Evolutionary conservation across 768 basidiomycete species (phyloP).

Genomic region (Lactarius akahatsu): DNA sequence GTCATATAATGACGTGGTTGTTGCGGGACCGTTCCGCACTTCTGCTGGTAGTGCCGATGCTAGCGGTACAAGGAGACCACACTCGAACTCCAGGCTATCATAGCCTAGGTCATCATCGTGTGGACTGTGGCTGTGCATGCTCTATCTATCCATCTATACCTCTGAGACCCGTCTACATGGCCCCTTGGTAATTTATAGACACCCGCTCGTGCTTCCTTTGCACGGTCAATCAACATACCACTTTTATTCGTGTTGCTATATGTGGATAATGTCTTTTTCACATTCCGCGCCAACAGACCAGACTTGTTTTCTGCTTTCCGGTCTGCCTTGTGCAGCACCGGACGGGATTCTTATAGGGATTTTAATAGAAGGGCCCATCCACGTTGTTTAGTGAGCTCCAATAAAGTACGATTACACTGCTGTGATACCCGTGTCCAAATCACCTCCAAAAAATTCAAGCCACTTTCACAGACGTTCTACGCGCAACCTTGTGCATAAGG

Average conservation of each 20-base stretch:
- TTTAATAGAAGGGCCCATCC: constrained; percentile 4
- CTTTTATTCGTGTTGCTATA: constrained; percentile 28
- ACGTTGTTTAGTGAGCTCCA: not conserved
- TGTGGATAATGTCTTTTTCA: constrained; percentile 33
- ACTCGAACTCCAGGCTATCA: constrained; percentile 23
- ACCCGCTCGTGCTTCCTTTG: not conserved
- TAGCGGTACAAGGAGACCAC: constrained; percentile 24
- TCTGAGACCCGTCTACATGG: constrained; percentile 3
- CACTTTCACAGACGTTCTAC: constrained; percentile 35
- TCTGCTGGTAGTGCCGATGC: constrained; percentile 14
- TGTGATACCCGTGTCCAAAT: not conserved
- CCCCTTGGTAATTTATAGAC: constrained; percentile 14
- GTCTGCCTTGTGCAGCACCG: constrained; percentile 10
- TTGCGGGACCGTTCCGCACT: constrained; percentile 13
- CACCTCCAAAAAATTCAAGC: not conserved
- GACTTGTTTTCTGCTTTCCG: constrained; percentile 7
- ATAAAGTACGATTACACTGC: constrained; percentile 3
- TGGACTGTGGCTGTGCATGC: constrained; percentile 18
- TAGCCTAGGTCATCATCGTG: constrained; percentile 5
- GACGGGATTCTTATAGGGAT: constrained; percentile 8
- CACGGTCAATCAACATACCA: constrained; percentile 17
- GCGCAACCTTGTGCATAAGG: constrained; percentile 49
- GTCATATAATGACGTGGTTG: constrained; percentile 22
- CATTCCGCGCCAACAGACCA: constrained; percentile 32
- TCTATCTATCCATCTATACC: constrained; percentile 26